Percentiles rank a stretch among this genome's conserved stretches.
These are phyloP conservation scores for Gautieria morchelliformis DNA, from an alignment of 768 basidiomycete genomes.

Conservation along the genomic window DNA sequence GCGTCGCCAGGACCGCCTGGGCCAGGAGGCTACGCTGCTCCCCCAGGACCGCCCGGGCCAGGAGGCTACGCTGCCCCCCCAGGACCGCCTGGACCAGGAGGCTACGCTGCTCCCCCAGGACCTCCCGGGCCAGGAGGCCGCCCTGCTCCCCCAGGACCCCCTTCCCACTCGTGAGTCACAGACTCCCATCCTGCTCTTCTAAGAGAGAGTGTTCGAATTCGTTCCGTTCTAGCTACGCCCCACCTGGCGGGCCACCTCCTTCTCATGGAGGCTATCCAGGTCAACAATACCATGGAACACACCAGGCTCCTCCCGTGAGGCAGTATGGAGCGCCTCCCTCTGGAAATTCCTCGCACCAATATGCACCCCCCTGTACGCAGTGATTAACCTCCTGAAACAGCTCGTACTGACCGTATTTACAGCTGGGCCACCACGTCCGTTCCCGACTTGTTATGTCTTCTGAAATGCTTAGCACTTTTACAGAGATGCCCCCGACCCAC, in stretches of 20 bases:
- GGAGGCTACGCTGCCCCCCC: no score
- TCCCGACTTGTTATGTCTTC: background rate
- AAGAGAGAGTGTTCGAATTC: no score
- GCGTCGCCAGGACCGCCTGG: background rate
- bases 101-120: background rate
- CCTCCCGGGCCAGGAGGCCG: background rate
- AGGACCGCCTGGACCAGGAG: no score
- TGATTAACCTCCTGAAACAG: background rate
- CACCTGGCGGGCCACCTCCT: background rate
- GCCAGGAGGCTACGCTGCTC: background rate
- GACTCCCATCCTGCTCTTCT: background rate
- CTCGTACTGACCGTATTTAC: background rate
- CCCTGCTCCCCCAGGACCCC: background rate
- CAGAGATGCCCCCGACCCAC: slow-evolving; percentile 36
- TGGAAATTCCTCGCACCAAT: background rate
- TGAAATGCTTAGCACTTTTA: background rate
- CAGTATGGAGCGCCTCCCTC: background rate
- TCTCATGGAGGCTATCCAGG: slow-evolving; percentile 1
- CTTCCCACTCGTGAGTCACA: background rate
- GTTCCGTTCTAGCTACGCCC: background rate
- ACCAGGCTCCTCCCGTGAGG: background rate
- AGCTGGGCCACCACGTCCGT: slow-evolving; percentile 1
- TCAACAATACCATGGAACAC: background rate
- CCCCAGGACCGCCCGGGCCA: background rate
- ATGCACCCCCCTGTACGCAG: slow-evolving; percentile 1